Base-by-base conservation (phyloP, 2,329 filamentous ascomycete species). In the Akanthomyces dipterigenus region DNA sequence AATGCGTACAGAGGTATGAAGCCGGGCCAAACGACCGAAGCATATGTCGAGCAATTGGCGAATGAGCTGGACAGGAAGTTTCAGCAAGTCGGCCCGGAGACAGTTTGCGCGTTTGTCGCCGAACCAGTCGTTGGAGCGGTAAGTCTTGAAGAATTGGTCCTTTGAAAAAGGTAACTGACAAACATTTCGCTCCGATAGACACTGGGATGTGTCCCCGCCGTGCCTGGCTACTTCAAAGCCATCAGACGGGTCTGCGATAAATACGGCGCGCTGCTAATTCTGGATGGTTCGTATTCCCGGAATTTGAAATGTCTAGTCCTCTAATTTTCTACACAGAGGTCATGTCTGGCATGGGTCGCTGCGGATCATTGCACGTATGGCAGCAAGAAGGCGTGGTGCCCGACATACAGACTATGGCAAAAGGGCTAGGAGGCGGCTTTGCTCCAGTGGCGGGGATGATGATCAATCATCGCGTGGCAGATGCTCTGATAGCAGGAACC, bases 251-350 rank as follows among this genome's bases (percentile, higher is more conserved):
- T 95, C 1, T 95, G 90, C 70, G 81, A 88, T 57, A 84, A 83
- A 63, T 79, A 93, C 68, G 89, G 88, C 0, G 85, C 87, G 0
- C 80, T 95, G 0, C 77, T 95, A n/a, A 87, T 93, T 50, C 74
- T 93, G 0, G 91, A 78, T n/a, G 61, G 55, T 59, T 26, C 18
- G 50, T 62, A 8, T 12, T 49, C 40, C 5, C 18, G 11, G 28
- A 0, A 34, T 28, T 16, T 58, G 5, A 55, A 46, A 20, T 2
- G 3, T 5, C 1, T 0, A 26, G 3, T 22, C 16, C 7, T 12
- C 20, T 43, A 31, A 48, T 4, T 1, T 2, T n/a, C 16, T 42
- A n/a, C 1, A 26, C 28, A 62, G 90, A 93, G 56, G 80, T 91
- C 49, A 90, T 92, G 88, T 87, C 83, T 53, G 87, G 87, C 2